Base-by-base conservation (phyloP, 345 rosid species). In the Turritis glabra region DNA sequence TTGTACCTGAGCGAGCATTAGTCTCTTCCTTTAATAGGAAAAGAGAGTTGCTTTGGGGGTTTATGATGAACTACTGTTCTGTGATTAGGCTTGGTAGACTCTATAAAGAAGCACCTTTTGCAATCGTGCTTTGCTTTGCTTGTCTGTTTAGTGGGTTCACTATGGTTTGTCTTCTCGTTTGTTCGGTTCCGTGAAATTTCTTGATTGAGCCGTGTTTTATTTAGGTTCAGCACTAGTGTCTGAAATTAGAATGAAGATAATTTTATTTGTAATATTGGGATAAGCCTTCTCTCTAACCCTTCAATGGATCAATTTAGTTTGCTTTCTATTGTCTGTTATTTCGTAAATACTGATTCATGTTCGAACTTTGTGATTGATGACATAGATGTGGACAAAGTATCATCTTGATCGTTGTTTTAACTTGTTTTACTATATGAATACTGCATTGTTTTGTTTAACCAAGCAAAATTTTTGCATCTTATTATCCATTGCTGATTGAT, bases 11-110 rank as follows among this genome's bases (percentile, higher is more conserved):
- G 29, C 15, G 67, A 60, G 44, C 67, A 14, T 2, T 7, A 0
- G 2, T 59, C 8, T 59, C 56, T 67, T 60, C 23, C 33, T 53
- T 23, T 32, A 25, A 44, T 75, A 30, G 37, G 21, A 27, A 22
- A 67, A 40, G 2, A 41, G 61, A 22, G 56, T 41, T 62, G 25
- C 71, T 53, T 76, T 51, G 43, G 25, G 58, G 37, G 8, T 2
- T 10, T 7, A 29, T 53, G 55, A 53, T 62, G 17, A 25, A 35
- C 32, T 22, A 35, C 32, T 22, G 33, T 76, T 69, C 9, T 67
- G 44, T 59, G 40, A 5, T 47, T 53, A 25, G 66, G 72, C 19
- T 53, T 29, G 46, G 27, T 40, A 30, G 33, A 47, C 13, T 18
- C 23, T 17, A 7, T 38, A 26, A n/a, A 37, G 25, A 21, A 2